These are phyloP conservation scores for Tetrahymena borealis DNA, from an alignment of 73 alveolate genomes.

Conservation along the genomic window DNA sequence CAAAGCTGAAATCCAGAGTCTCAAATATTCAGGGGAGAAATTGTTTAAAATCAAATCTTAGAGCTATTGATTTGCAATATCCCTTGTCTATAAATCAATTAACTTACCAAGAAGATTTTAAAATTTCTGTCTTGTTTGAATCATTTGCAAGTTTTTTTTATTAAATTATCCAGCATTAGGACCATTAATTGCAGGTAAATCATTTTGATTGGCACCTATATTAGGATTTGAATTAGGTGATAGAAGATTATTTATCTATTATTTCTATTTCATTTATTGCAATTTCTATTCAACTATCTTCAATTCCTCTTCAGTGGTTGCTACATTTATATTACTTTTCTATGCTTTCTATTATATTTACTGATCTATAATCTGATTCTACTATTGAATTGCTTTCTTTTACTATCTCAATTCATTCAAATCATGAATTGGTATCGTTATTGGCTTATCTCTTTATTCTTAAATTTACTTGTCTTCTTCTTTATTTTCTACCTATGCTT, in stretches of 20 bases:
- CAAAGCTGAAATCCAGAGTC: background rate
- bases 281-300: background rate
- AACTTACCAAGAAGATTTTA: background rate
- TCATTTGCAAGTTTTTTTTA: background rate
- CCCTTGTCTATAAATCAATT: background rate
- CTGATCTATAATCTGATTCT: background rate
- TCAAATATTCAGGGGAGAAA: background rate
- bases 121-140: background rate
- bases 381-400: background rate
- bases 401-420: background rate
- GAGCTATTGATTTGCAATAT: background rate
- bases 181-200: background rate
- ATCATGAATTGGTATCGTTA: background rate
- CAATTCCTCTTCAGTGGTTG: background rate
- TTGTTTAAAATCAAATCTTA: background rate
- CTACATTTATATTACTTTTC: background rate
- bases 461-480: background rate
- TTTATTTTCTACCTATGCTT: background rate
- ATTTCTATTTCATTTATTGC: background rate
- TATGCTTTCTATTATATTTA: background rate
- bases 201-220: background rate
- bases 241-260: background rate
- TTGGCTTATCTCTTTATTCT: background rate
- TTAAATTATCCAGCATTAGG: background rate
- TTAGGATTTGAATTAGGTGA: background rate